These are phyloP conservation scores for Vanrija pseudolonga DNA, from an alignment of 1,284 basidiomycete species.

Conservation along the genomic window DNA sequence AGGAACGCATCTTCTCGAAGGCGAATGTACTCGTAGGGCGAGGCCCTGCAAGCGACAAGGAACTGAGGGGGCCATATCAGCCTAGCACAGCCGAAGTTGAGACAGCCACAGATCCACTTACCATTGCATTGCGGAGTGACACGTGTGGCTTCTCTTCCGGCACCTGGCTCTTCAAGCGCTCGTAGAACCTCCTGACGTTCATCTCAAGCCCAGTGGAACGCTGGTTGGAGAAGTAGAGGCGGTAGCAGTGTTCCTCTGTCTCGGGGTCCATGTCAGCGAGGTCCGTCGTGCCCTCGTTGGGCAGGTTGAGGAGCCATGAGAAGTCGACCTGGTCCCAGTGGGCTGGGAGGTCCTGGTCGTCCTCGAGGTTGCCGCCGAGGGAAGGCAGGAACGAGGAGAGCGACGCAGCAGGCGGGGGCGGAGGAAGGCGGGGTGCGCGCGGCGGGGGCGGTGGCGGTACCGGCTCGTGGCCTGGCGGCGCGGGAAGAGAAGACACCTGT, in stretches of 20 bases:
- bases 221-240: slow-evolving; percentile 14
- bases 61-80: background rate
- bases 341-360: slow-evolving; percentile 5
- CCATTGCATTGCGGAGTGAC: slow-evolving; percentile 11
- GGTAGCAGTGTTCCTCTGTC: slow-evolving; percentile 3
- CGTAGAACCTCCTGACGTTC: slow-evolving; percentile 15
- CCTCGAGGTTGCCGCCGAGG: background rate
- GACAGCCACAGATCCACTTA: no score
- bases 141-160: slow-evolving; percentile 1
- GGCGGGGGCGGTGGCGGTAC: background rate
- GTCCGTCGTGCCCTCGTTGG: background rate
- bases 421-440: background rate
- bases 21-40: slow-evolving; percentile 6
- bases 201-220: slow-evolving; percentile 9
- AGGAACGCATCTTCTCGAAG: slow-evolving; percentile 4
- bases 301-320: slow-evolving; percentile 11
- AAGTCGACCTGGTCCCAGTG: slow-evolving; percentile 9
- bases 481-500: no score
- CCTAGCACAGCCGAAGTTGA: background rate
- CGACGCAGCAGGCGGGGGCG: background rate
- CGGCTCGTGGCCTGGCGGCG: no score
- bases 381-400: background rate
- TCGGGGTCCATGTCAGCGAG: background rate
- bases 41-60: slow-evolving; percentile 4
- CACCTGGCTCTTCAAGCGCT: slow-evolving; percentile 6